Conservation (phyloP, 305 asterid species). For the Nicotiana rustica region DNA sequence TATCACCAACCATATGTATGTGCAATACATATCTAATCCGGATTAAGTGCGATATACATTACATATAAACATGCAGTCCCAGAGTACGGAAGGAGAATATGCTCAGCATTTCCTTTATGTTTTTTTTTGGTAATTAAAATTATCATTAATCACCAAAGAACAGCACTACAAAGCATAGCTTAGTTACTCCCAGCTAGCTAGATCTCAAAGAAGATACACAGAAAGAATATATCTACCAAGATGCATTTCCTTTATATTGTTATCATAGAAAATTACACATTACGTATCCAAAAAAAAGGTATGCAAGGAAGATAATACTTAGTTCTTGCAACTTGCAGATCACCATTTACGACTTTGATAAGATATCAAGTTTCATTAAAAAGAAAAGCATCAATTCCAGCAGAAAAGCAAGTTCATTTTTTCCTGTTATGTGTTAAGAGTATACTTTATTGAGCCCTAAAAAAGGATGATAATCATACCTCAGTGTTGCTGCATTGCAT, state of each 20-base stretch:
- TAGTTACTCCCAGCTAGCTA: no score
- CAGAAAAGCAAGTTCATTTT: background rate
- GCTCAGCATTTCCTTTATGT: slow-evolving; percentile 1
- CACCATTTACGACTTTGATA: slow-evolving; percentile 6
- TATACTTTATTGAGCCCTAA: slow-evolving; percentile 9
- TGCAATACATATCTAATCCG: background rate
- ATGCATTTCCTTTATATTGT: background rate
- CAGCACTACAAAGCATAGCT: no score
- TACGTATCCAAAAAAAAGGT: background rate
- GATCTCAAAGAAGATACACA: no score
- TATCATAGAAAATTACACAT: background rate
- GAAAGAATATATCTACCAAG: no score
- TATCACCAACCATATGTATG: background rate
- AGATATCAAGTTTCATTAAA: background rate
- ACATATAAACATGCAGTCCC: background rate
- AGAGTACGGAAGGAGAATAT: background rate
- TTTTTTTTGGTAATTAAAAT: no score
- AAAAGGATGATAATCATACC: slow-evolving; percentile 50
- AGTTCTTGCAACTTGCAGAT: slow-evolving; percentile 24
- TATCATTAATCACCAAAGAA: no score
- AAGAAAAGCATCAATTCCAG: background rate
- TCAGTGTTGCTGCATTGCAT: slow-evolving; percentile 99
- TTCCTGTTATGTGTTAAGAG: background rate
- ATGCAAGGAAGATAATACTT: background rate
- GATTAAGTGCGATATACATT: background rate